Percentiles rank a stretch among this genome's conserved stretches.
Evolutionary conservation across 2,329 filamentous ascomycete genomes (phyloP).

Genomic region (Colletotrichum nymphaeae): DNA sequence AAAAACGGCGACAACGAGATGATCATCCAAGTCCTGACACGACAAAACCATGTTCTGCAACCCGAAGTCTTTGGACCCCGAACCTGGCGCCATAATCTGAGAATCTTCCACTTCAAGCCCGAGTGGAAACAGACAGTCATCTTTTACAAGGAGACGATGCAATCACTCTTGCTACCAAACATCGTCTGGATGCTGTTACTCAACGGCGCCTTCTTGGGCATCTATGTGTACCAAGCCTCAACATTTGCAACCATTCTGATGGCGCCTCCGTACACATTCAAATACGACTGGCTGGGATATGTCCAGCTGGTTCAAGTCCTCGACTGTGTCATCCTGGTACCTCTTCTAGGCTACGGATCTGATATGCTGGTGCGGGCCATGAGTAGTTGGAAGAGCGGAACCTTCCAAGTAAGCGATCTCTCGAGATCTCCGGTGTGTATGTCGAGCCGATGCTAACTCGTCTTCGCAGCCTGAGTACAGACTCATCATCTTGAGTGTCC

Average conservation of each 20-base stretch:
- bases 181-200: slow-evolving; percentile 39
- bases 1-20: neutral
- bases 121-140: slow-evolving; percentile 28
- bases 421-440: no score
- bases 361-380: slow-evolving; percentile 31
- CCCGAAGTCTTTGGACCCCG: slow-evolving; percentile 21
- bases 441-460: neutral
- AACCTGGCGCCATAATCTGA: slow-evolving; percentile 40
- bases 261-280: slow-evolving; percentile 36
- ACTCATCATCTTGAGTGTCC: slow-evolving; percentile 48
- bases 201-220: slow-evolving; percentile 40
- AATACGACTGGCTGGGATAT: slow-evolving; percentile 34
- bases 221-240: slow-evolving; percentile 40
- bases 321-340: slow-evolving; percentile 36
- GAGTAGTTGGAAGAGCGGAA: neutral
- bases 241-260: slow-evolving; percentile 39
- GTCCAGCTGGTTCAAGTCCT: slow-evolving; percentile 39
- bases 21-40: slow-evolving; percentile 8
- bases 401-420: neutral
- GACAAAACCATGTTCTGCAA: slow-evolving; percentile 28
- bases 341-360: slow-evolving; percentile 38
- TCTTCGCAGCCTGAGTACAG: slow-evolving; percentile 49
- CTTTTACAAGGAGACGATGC: slow-evolving; percentile 37
- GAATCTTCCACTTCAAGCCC: slow-evolving; percentile 36
- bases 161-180: slow-evolving; percentile 35